Evolutionary conservation across 495 filamentous ascomycete genomes (phyloP), one percentile per base, ranked within the genome.

Genomic region (Podospora pseudopauciseta): DNA sequence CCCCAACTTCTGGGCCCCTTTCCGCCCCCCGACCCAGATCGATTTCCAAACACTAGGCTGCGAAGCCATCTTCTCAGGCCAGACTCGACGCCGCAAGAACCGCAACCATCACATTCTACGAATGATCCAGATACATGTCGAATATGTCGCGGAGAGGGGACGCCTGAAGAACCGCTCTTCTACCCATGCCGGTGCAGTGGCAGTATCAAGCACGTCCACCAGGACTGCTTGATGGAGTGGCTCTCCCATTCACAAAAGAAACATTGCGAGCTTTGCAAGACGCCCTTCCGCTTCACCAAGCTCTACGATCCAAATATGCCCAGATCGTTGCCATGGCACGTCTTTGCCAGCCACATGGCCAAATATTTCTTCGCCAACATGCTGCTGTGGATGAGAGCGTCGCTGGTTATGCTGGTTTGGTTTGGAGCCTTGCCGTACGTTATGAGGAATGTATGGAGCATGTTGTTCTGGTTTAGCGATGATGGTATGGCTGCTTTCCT

Each of bases 181-280:
- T 93, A 96, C 75, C 95, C 95, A 2, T 99, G 95, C 87, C 97
- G 96, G 81, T 99, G 95, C 81, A 97, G 92, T 75, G 95, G 95
- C 18, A 97, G 93, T 79, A 99, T 99, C 80, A 97, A 97, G 79
- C 94, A 91, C 74, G 95, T 99, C 63, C 95, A 99, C 80, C 95
- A 99, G 77, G 90, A 93, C 71, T 99, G 95, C 76, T 81, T 99
- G 76, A 96, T 98, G 86, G 93, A 97, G 81, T 99, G 95, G 95
- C 82, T 99, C 20, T 91, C 92, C 27, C 95, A 99, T 76, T 97
- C 93, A 1, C 94, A 97, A 77, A 98, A 97, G 86, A 97, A 97
- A 78, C 90, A 98, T 84, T 99, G 95, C 82, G 95, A 99, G 83
- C 88, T 99, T 18, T 99, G 95, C 87, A 98, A 98, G 78, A 99